phyloP scores from a whole-genome alignment of 2,329 filamentous ascomycete species.

The Lachnellula occidentalis region DNA sequence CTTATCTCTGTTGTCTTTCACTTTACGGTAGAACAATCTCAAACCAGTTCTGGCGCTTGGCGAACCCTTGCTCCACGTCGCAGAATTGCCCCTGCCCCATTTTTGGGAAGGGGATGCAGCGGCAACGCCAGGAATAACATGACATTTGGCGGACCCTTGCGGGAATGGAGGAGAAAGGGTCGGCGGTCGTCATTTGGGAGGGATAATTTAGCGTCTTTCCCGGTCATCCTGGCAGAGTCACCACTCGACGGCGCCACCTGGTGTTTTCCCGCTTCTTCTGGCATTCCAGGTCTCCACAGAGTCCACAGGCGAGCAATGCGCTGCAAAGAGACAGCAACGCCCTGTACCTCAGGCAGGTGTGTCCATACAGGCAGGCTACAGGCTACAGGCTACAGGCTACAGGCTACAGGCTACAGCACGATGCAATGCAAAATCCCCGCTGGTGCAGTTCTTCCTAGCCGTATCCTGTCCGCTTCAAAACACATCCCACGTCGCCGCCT shows the following conservation, averaged over 20 bases:
- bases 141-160: background rate
- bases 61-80: background rate
- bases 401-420: background rate
- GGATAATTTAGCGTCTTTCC: background rate
- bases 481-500: slow-evolving; percentile 23
- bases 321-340: background rate
- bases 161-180: background rate
- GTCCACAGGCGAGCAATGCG: background rate
- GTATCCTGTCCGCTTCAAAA: slow-evolving; percentile 11
- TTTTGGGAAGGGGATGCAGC: background rate
- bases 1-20: background rate
- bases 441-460: slow-evolving; percentile 1
- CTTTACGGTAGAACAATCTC: background rate
- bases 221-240: background rate
- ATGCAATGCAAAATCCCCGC: slow-evolving; percentile 5
- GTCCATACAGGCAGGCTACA: background rate
- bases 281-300: background rate
- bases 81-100: background rate
- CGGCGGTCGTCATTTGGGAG: background rate
- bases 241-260: background rate
- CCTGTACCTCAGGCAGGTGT: background rate
- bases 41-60: background rate
- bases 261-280: background rate
- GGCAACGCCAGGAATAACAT: background rate
- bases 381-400: background rate